phyloP scores from a whole-genome alignment of 164 flowering plant species.

The Platanus orientalis region DNA sequence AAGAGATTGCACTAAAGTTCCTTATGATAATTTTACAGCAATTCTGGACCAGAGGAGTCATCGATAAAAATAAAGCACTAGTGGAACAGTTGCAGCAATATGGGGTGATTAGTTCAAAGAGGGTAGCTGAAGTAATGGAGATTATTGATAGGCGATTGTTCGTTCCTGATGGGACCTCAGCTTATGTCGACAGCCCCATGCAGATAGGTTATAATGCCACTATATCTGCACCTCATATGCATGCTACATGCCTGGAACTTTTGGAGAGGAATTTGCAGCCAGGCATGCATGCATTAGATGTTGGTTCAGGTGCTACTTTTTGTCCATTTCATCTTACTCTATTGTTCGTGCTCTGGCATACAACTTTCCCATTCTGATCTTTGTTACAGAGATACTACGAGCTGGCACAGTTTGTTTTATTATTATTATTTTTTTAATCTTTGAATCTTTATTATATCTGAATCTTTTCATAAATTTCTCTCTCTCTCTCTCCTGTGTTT shows the following conservation, averaged over 20 bases:
- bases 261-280: conserved; percentile 80
- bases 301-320: conserved; percentile 73
- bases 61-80: conserved; percentile 52
- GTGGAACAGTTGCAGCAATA: conserved; percentile 58
- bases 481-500: too few relatives aligned
- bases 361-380: background rate
- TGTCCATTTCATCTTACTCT: background rate
- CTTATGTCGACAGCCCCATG: conserved; percentile 89
- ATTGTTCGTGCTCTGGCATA: background rate
- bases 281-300: conserved; percentile 91
- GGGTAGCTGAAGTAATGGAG: conserved; percentile 82
- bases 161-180: conserved; percentile 60
- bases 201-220: conserved; percentile 91
- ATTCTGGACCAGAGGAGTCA: conserved; percentile 41
- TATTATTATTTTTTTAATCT: too few relatives aligned
- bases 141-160: conserved; percentile 73
- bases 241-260: conserved; percentile 84
- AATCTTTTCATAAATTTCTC: too few relatives aligned
- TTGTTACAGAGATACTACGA: background rate
- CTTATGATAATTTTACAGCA: conserved; percentile 39
- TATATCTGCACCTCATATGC: conserved; percentile 99
- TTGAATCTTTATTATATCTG: too few relatives aligned
- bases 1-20: background rate
- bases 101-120: conserved; percentile 67
- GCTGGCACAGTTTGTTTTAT: too few relatives aligned